Conservation (phyloP, 805 yeast genomes). For the Yarrowia osloensis region DNA sequence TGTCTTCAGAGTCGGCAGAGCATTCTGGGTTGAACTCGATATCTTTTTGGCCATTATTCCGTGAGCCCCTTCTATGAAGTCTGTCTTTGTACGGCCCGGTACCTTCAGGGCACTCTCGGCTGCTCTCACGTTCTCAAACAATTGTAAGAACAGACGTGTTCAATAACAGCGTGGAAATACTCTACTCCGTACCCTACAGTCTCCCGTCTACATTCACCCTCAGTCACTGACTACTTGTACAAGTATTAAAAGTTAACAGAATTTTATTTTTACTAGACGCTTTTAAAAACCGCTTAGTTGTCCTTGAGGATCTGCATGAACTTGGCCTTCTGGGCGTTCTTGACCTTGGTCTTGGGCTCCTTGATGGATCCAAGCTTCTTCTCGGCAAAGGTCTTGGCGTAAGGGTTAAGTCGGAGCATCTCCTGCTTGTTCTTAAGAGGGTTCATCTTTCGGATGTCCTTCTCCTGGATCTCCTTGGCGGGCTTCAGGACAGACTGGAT, state of each 20-base stretch:
- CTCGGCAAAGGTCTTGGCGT: conserved; percentile 95
- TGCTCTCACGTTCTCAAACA: too few relatives aligned
- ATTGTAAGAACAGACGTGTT: too few relatives aligned
- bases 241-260: background rate
- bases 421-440: conserved; percentile 99
- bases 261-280: background rate
- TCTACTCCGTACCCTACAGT: too few relatives aligned
- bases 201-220: too few relatives aligned
- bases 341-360: conserved; percentile 59
- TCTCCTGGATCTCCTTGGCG: conserved; percentile 90
- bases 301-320: conserved; percentile 31
- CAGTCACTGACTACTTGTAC: too few relatives aligned
- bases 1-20: too few relatives aligned
- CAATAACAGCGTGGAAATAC: too few relatives aligned
- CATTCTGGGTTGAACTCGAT: too few relatives aligned
- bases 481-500: conserved; percentile 96
- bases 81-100: too few relatives aligned
- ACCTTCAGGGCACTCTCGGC: too few relatives aligned
- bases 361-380: conserved; percentile 85
- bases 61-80: too few relatives aligned
- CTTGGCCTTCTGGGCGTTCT: conserved; percentile 38
- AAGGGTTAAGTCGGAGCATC: conserved; percentile 97
- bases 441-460: conserved; percentile 98
- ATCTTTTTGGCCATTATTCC: too few relatives aligned
- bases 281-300: background rate